A percentile compares a stretch with the other conserved stretches of the same genome.
phyloP scores from a whole-genome alignment of 441 rosid species.

The Biscutella laevigata region DNA sequence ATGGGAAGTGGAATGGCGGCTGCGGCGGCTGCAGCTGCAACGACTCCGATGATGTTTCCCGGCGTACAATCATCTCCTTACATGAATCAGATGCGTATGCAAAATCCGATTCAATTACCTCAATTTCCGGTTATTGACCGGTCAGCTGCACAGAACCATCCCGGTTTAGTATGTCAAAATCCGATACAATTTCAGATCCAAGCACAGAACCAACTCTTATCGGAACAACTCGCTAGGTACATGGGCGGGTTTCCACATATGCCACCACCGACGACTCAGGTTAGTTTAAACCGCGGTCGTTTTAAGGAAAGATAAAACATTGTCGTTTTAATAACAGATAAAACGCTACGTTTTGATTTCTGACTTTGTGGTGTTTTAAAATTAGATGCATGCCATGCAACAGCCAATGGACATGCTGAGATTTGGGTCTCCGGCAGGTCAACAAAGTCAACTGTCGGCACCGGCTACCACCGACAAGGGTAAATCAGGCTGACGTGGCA shows the following conservation, averaged over 20 bases:
- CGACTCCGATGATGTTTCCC: constrained; percentile 57
- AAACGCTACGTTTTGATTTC: too few species aligned
- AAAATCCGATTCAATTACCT: constrained; percentile 34
- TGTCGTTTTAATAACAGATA: too few species aligned
- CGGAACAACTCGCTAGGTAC: constrained; percentile 42
- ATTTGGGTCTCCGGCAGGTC: constrained; percentile 35
- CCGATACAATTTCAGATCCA: too few species aligned
- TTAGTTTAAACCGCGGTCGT: too few species aligned
- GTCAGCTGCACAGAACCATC: constrained; percentile 33
- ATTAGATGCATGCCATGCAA: too few species aligned
- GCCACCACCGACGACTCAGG: too few species aligned
- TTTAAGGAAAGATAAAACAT: too few species aligned
- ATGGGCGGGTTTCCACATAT: constrained; percentile 40
- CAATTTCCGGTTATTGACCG: constrained; percentile 37
- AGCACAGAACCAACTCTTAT: constrained; percentile 30
- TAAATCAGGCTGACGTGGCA: too few species aligned
- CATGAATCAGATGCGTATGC: constrained; percentile 43
- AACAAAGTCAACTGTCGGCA: constrained; percentile 32
- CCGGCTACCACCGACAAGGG: constrained; percentile 30
- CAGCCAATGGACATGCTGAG: constrained; percentile 36
- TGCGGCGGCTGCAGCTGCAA: too few species aligned
- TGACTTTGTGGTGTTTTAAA: constrained; percentile 7
- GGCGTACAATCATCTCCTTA: constrained; percentile 39
- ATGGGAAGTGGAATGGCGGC: constrained; percentile 59
- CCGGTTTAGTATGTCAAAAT: constrained; percentile 26